Base-by-base conservation (phyloP, 2,329 filamentous ascomycete species). In the Trichoderma sp. region DNA sequence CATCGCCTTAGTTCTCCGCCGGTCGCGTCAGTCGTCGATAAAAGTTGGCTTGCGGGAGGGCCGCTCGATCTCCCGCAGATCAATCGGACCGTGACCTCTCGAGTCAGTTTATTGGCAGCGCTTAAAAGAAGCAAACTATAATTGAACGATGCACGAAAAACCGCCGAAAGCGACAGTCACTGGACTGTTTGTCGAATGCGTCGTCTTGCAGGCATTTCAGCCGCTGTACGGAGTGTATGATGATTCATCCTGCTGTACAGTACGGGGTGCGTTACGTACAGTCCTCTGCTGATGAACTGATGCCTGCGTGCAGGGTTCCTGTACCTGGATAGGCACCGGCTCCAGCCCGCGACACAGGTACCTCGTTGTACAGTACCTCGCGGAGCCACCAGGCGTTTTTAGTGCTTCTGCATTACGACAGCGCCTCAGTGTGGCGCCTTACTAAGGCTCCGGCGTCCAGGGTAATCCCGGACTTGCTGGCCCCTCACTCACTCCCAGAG, bases 1-100 rank as follows among this genome's bases (percentile, higher is more conserved):
- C 35, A 54, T 39, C 17, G 34, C 35, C 60, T 53, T 63, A 53
- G 60, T 29, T 27, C 50, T 22, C 60, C 22, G 42, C 45, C 59
- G 45, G 59, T 13, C 27, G 59, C 58, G 17, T 50, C 58, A 61
- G n/a, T 48, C 22, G 13, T 37, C 10, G 32, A 52, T 50, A 53
- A 56, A 64, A 34, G 61, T 37, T 64, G 52, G 61, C 50, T 29
- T 27, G 61, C 61, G 61, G 61, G 61, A 64, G 61, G 37, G 60
- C 48, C 60, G 60, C 37, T 27, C 52, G 50, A 64, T 64, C 61
- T 56, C 61, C 61, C 61, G 52, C 29, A 56, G 61, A 64, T 57
- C 61, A 48, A 34, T 48, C 59, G 32, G 59, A 63, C 53, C 59
- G 32, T 25, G 35, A 37, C 15, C 8, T 19, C 45, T 63, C 22